phyloP scores from a whole-genome alignment of 441 rosid species.

The Pelargonium fulgidum region DNA sequence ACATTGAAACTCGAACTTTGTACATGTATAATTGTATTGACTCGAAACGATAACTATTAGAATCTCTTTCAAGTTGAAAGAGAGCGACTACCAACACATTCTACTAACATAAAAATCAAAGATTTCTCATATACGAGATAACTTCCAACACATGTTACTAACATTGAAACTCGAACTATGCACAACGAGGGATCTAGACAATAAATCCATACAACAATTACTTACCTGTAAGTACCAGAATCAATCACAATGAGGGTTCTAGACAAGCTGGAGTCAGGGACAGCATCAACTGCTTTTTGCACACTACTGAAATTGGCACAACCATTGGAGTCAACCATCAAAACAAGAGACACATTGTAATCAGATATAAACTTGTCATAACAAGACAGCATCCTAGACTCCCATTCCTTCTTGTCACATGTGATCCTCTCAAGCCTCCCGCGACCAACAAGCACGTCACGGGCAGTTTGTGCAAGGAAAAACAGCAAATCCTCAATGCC shows the following conservation, averaged over 20 bases:
- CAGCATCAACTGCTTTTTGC: constrained; percentile 62
- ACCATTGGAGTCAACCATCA: constrained; percentile 55
- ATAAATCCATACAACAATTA: too few relatives aligned
- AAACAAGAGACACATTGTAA: constrained; percentile 34
- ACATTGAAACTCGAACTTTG: too few relatives aligned
- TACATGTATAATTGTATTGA: too few relatives aligned
- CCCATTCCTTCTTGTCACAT: constrained; percentile 38
- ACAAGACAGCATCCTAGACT: constrained; percentile 17
- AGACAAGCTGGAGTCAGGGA: constrained; percentile 41
- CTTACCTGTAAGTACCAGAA: constrained; percentile 68
- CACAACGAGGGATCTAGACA: constrained; percentile 40
- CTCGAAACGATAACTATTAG: too few relatives aligned
- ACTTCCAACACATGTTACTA: too few relatives aligned
- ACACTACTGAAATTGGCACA: constrained; percentile 59
- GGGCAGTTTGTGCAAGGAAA: constrained; percentile 12
- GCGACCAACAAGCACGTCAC: too few relatives aligned
- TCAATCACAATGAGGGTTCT: constrained; percentile 52
- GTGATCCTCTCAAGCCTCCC: background rate
- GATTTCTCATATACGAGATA: too few relatives aligned
- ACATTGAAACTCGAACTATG: too few relatives aligned
- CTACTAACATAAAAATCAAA: too few relatives aligned
- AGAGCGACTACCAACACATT: too few relatives aligned
- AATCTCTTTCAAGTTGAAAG: too few relatives aligned
- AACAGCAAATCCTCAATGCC: constrained; percentile 12
- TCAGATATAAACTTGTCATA: constrained; percentile 20